Base-by-base conservation (phyloP, 2,329 filamentous ascomycete species). In the Pseudocercospora cruenta region DNA sequence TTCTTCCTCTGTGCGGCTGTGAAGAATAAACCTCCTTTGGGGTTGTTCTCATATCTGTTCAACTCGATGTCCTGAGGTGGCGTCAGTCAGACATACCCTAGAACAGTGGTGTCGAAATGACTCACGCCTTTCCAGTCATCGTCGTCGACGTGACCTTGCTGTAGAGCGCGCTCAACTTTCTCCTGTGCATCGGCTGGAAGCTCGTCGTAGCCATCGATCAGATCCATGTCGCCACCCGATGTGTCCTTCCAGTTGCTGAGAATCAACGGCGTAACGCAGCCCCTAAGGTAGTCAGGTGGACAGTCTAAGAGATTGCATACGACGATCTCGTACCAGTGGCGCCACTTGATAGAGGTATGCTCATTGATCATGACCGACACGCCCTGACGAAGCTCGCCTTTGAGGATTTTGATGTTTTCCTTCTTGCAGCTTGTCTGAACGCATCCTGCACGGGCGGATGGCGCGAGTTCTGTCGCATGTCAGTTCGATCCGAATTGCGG, bases 121-220 rank as follows among this genome's bases (percentile, higher is more conserved):
- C 91, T 81, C 85, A 96, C 93, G 12, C 93, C 93, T 36, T 90
- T 94, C 88, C 93, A 97, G 72, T 97, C 94, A 60, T 92, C 90
- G 49, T 92, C 85, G 71, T 91, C 90, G 72, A 98, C 90, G 73
- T 95, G 91, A 24, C 92, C 93, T 76, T 94, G 86, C 65, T 86
- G 84, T 24, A 97, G 78, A 60, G 91, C 92, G 54, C 85, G 86
- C 59, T 86, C 83, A 70, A 97, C 82, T 82, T 95, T 97, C 53
- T 87, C 87, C 78, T 94, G 88, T 1, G 87, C 73, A 1, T 92
- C 90, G 0, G 84, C 80, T 43, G 88, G 81, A 2, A 96, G 80
- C 69, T 95, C 92, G 22, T 96, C 92, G 69, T 87, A 96, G 66
- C 92, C 93, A 76, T 97, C 92, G 63, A 97, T 83, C 66, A 86